Evolutionary conservation across 192 early-diverging fungal genomes (phyloP).

Genomic region (Paraglomus brasilianum): DNA sequence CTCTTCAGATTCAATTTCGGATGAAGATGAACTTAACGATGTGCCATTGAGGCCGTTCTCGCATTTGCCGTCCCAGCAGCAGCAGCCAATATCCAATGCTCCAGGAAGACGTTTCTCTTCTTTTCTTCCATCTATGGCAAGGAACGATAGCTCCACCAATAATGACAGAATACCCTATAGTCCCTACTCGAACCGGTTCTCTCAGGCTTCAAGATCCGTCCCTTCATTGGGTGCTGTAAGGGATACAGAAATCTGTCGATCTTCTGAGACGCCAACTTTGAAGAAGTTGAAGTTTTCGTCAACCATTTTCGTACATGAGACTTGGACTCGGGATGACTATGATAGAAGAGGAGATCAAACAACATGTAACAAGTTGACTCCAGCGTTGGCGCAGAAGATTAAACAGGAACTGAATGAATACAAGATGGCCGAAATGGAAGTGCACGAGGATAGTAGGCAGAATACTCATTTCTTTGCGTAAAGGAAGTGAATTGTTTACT

Average conservation of each 20-base stretch:
- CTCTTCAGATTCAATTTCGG: neutral
- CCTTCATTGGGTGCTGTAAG: neutral
- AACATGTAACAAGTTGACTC: slow-evolving; percentile 81
- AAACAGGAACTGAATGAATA: slow-evolving; percentile 94
- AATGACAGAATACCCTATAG: neutral
- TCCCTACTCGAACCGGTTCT: slow-evolving; percentile 2
- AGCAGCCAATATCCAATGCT: too few relatives aligned
- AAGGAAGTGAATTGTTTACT: slow-evolving; percentile 8
- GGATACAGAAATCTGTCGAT: neutral
- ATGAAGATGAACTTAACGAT: neutral
- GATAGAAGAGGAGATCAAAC: slow-evolving; percentile 84
- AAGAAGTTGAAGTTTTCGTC: slow-evolving; percentile 49
- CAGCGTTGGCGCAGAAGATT: slow-evolving; percentile 81
- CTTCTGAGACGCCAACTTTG: slow-evolving; percentile 32
- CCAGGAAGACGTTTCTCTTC: too few relatives aligned
- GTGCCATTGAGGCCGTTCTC: neutral
- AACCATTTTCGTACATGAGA: slow-evolving; percentile 61
- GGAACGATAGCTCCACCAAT: too few relatives aligned
- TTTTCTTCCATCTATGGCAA: too few relatives aligned
- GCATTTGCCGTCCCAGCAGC: neutral
- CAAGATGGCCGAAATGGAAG: slow-evolving; percentile 89
- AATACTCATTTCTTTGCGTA: slow-evolving; percentile 75
- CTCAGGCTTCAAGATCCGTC: slow-evolving; percentile 1
- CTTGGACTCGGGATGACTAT: slow-evolving; percentile 75
- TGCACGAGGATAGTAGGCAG: slow-evolving; percentile 74